Evolutionary conservation across 305 asterid species (phyloP).

Genomic region (Fraxinus angustifolia): DNA sequence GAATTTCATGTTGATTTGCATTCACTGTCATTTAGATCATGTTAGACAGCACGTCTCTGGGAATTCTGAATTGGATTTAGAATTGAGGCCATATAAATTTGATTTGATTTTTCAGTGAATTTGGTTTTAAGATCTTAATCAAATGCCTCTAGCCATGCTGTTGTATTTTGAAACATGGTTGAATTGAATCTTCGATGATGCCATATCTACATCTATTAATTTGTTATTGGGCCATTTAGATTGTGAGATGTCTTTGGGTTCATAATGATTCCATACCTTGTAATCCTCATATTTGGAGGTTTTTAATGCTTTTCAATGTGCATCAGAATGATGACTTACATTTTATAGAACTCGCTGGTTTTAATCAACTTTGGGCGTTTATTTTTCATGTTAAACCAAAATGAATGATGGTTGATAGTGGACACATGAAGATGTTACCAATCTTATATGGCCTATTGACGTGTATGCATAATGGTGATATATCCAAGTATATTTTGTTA

Average conservation of each 20-base stretch:
- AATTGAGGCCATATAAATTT: neutral
- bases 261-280: neutral
- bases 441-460: neutral
- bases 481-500: neutral
- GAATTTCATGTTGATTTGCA: neutral
- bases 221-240: slow-evolving; percentile 2
- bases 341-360: slow-evolving; percentile 10
- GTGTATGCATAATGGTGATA: neutral
- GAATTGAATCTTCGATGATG: neutral
- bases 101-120: neutral
- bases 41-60: neutral
- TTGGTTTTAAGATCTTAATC: neutral
- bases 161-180: neutral
- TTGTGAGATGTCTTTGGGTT: neutral
- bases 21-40: neutral
- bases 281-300: neutral
- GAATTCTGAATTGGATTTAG: neutral
- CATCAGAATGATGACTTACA: slow-evolving; percentile 16
- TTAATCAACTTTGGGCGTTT: neutral
- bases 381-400: neutral
- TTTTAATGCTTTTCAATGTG: slow-evolving; percentile 17
- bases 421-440: neutral
- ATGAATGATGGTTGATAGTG: neutral
- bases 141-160: neutral
- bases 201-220: neutral